Conservation (phyloP, 805 yeast species). For the Torulaspora delbrueckii region DNA sequence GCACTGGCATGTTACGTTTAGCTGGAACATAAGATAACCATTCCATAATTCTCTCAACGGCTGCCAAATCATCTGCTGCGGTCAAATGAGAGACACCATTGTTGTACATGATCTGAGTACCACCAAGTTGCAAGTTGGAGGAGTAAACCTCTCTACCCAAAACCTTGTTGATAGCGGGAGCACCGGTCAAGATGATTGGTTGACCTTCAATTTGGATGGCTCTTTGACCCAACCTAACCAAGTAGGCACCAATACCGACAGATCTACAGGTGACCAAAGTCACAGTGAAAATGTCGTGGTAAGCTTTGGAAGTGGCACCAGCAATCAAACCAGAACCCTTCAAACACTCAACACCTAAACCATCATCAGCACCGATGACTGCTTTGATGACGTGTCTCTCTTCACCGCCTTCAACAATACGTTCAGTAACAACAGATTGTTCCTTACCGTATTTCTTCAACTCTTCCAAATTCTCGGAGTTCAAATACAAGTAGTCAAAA, state of each 20-base stretch:
- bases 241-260: slow-evolving; percentile 99
- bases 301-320: slow-evolving; percentile 96
- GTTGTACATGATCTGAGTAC: slow-evolving; percentile 97
- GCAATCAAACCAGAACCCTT: slow-evolving; percentile 98
- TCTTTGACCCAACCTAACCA: slow-evolving; percentile 97
- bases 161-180: slow-evolving; percentile 95
- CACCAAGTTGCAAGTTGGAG: slow-evolving; percentile 96
- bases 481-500: slow-evolving; percentile 80
- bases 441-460: slow-evolving; percentile 57
- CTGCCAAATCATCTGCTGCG: slow-evolving; percentile 94
- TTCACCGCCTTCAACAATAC: slow-evolving; percentile 78
- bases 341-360: slow-evolving; percentile 97
- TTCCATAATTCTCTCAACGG: slow-evolving; percentile 88
- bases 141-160: slow-evolving; percentile 96
- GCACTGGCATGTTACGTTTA: slow-evolving; percentile 82
- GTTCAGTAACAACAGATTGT: slow-evolving; percentile 65
- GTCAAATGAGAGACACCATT: slow-evolving; percentile 98
- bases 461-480: slow-evolving; percentile 55
- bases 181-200: slow-evolving; percentile 98
- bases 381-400: slow-evolving; percentile 76
- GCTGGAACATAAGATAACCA: slow-evolving; percentile 97
- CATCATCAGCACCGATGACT: slow-evolving; percentile 90
- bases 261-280: slow-evolving; percentile 99
- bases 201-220: slow-evolving; percentile 98
- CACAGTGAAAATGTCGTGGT: slow-evolving; percentile 93